Evolutionary conservation across 306 rosid genomes (phyloP).

Genomic region (Mimosa bimucronata): DNA sequence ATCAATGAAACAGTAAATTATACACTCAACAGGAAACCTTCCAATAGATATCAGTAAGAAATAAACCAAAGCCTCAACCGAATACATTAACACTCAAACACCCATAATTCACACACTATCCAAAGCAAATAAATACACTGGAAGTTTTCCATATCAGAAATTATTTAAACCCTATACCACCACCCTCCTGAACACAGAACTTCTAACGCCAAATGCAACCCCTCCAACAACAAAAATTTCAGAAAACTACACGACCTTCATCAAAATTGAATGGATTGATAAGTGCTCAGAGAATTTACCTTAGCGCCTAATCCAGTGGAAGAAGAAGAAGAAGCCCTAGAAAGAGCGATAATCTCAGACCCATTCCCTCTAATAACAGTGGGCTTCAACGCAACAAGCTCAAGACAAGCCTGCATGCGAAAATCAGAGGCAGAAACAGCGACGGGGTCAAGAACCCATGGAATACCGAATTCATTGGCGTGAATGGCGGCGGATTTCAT

Average conservation of each 20-base stretch:
- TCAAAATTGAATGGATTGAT: no score
- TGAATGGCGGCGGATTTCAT: conserved; percentile 66
- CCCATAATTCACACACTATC: no score
- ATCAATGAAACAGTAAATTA: neutral
- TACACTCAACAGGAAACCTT: neutral
- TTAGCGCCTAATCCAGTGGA: neutral
- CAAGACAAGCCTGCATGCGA: conserved; percentile 66
- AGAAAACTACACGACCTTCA: no score
- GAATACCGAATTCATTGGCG: conserved; percentile 47
- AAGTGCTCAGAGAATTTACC: no score
- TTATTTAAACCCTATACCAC: no score
- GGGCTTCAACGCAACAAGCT: conserved; percentile 65
- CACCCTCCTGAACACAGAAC: no score
- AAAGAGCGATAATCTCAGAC: conserved; percentile 78
- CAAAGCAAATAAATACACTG: no score
- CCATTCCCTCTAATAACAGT: conserved; percentile 80
- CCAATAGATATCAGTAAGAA: neutral
- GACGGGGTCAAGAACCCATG: conserved; percentile 93
- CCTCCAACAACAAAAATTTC: no score
- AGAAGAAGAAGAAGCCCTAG: conserved; percentile 42
- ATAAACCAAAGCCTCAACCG: neutral
- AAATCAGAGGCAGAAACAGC: conserved; percentile 75
- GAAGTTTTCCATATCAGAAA: no score
- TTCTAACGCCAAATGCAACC: no score
- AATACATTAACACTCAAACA: no score